Evolutionary conservation across 345 rosid genomes (phyloP).

Genomic region (Arabidopsis arenosa): DNA sequence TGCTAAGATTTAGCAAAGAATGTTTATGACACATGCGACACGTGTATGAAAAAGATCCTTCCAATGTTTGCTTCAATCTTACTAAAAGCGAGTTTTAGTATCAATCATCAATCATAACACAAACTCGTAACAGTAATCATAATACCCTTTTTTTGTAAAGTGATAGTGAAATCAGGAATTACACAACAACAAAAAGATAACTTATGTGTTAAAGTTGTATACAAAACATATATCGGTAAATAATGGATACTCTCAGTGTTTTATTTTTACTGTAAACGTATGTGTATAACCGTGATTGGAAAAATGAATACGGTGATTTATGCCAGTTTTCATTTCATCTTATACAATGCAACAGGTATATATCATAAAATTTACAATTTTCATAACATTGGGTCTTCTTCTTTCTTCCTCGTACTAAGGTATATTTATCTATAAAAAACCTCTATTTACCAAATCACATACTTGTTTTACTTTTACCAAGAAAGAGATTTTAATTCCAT

Average conservation of each 20-base stretch:
- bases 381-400: no score
- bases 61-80: conserved; percentile 43
- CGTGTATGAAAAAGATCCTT: conserved; percentile 33
- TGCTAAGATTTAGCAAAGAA: conserved; percentile 17
- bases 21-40: conserved; percentile 36
- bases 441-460: neutral
- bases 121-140: conserved; percentile 24
- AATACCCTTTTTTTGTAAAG: conserved; percentile 13
- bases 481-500: no score
- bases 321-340: no score
- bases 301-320: no score
- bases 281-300: no score
- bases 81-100: conserved; percentile 43
- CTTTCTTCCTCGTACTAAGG: neutral
- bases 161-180: conserved; percentile 4
- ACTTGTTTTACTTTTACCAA: neutral
- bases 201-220: neutral
- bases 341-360: no score
- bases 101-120: conserved; percentile 40
- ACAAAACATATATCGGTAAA: neutral
- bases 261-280: no score
- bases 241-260: no score
- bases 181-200: neutral
- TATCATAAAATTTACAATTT: no score
- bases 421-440: no score